A percentile compares a stretch with the other conserved stretches of the same genome.
Conservation (phyloP, 148 eudicot species). For the Diospyros kaki region DNA sequence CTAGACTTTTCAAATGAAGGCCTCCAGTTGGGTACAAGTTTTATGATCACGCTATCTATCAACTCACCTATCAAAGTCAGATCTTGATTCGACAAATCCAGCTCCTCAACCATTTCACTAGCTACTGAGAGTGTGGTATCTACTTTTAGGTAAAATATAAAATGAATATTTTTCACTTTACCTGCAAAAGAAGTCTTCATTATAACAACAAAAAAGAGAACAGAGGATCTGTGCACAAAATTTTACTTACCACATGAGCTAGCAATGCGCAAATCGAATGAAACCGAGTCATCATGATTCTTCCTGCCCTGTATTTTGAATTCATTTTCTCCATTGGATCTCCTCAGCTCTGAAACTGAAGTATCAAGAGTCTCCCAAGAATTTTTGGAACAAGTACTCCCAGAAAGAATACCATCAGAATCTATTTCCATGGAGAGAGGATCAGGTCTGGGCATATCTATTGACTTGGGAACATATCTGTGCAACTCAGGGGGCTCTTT, state of each 20-base stretch:
- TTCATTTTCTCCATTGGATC: constrained; percentile 33
- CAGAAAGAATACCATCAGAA: constrained; percentile 25
- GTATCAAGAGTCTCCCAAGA: constrained; percentile 25
- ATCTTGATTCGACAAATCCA: constrained; percentile 48
- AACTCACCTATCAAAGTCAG: constrained; percentile 47
- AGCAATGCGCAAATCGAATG: constrained; percentile 46
- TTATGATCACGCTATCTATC: constrained; percentile 48
- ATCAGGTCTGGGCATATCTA: constrained; percentile 21
- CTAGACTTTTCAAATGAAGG: constrained; percentile 24
- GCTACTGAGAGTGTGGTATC: constrained; percentile 62
- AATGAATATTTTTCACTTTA: constrained; percentile 43
- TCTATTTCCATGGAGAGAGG: constrained; percentile 55
- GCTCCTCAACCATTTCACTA: constrained; percentile 70
- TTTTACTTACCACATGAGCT: constrained; percentile 33
- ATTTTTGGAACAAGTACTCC: constrained; percentile 30
- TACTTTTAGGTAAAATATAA: constrained; percentile 39
- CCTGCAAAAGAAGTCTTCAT: constrained; percentile 34
- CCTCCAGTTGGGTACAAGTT: constrained; percentile 37
- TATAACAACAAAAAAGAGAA: not conserved
- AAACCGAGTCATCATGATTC: constrained; percentile 40
- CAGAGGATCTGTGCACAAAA: not conserved
- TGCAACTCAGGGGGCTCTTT: constrained; percentile 17
- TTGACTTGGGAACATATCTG: constrained; percentile 17
- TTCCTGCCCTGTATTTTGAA: constrained; percentile 47
- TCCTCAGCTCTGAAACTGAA: constrained; percentile 34